Percentiles rank a stretch among this genome's conserved stretches.
phyloP scores from a whole-genome alignment of 2,329 filamentous ascomycete species.

The Fusarium sp. region DNA sequence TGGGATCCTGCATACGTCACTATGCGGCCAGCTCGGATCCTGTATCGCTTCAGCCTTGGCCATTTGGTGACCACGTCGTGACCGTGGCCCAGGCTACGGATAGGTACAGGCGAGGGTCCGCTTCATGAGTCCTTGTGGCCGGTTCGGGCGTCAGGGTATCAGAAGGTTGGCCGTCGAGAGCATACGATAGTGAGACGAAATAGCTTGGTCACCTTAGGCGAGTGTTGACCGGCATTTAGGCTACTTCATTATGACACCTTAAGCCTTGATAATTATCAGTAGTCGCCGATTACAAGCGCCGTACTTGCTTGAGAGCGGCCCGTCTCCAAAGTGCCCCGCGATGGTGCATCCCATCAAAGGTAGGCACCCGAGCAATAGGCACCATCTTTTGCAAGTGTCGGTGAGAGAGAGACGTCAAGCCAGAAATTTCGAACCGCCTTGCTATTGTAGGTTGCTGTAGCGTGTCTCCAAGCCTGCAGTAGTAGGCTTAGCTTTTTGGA shows the following conservation, averaged over 20 bases:
- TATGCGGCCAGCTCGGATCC: constrained; percentile 34
- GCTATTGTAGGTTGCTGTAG: constrained; percentile 32
- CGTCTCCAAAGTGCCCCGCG: constrained; percentile 39
- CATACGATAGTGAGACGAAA: not conserved
- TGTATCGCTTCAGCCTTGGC: constrained; percentile 36
- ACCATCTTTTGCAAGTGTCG: constrained; percentile 44
- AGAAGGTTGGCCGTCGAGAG: not conserved
- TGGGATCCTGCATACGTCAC: constrained; percentile 44
- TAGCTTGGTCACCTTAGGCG: not conserved
- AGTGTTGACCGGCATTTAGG: not conserved
- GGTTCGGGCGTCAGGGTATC: constrained; percentile 2
- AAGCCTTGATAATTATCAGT: not conserved
- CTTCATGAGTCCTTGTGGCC: constrained; percentile 12
- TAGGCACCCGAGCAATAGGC: constrained; percentile 41
- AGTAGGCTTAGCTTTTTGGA: constrained; percentile 29
- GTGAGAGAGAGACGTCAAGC: constrained; percentile 34
- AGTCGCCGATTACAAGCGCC: constrained; percentile 16
- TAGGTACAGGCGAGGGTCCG: constrained; percentile 31
- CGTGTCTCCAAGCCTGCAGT: constrained; percentile 31
- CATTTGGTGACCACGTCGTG: constrained; percentile 43
- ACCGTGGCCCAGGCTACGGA: constrained; percentile 9
- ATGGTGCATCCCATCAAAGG: constrained; percentile 31
- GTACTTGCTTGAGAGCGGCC: constrained; percentile 25
- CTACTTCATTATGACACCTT: not conserved
- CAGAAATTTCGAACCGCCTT: constrained; percentile 20